These are phyloP conservation scores for Zizania palustris DNA, from an alignment of 202 grass and related monocot species.

Conservation along the genomic window DNA sequence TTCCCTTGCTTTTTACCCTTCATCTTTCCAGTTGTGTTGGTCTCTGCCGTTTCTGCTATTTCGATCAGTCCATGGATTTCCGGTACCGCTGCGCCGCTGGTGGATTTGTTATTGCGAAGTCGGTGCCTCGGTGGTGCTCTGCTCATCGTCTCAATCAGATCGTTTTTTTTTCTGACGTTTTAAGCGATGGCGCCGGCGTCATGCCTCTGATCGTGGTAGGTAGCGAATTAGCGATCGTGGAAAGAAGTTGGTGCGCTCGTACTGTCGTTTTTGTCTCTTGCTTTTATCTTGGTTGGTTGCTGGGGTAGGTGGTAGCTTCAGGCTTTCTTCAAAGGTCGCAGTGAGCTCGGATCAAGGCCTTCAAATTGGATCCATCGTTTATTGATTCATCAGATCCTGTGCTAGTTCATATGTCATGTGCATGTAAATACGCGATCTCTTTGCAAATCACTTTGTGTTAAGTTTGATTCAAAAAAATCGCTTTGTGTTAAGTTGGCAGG, in stretches of 20 bases:
- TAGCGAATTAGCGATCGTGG: constrained; percentile 31
- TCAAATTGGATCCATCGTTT: background rate
- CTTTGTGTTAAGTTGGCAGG: constrained; percentile 23
- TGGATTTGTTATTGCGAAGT: constrained; percentile 4
- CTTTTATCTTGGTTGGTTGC: constrained; percentile 36
- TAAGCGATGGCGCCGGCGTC: constrained; percentile 26
- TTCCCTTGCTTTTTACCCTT: background rate
- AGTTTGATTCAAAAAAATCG: too few relatives aligned
- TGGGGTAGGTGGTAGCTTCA: constrained; percentile 11
- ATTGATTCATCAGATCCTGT: constrained; percentile 20
- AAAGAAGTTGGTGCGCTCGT: constrained; percentile 38
- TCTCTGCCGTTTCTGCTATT: background rate
- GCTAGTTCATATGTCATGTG: background rate
- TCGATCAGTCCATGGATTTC: background rate
- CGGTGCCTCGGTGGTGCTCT: background rate
- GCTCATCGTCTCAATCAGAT: constrained; percentile 11
- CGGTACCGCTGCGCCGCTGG: background rate
- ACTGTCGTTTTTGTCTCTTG: constrained; percentile 33
- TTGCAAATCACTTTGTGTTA: background rate
- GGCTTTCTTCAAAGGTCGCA: constrained; percentile 17
- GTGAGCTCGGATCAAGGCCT: constrained; percentile 20
- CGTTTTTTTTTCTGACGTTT: constrained; percentile 26
- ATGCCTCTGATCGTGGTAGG: constrained; percentile 46
- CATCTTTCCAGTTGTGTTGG: background rate
- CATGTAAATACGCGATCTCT: background rate